Base-by-base conservation (phyloP, 129 eudicot genomes). In the Smallanthus sonchifolius region DNA sequence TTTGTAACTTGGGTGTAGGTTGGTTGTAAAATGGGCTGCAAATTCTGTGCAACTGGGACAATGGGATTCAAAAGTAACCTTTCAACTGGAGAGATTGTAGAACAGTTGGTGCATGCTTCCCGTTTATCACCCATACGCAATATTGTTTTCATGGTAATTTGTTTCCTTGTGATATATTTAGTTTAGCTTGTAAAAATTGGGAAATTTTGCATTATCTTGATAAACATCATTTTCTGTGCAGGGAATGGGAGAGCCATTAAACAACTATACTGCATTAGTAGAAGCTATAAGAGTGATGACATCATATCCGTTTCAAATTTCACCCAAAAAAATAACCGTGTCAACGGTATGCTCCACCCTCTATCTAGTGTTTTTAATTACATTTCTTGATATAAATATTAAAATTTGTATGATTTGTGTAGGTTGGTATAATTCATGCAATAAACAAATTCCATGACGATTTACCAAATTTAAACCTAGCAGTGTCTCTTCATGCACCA, bases 21-120 rank as follows among this genome's bases (percentile, higher is more conserved):
- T 84, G 99, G 99, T 14, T 95, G 99, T 84, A 95, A 95, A 80
- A 95, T 95, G 99, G 97, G 94, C 32, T 95, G 99, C 91, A 95
- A 40, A 38, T 95, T 95, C 72, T 95, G 99, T 85, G 99, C 99
- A 14, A 95, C 99, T 24, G 99, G 99, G 64, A 95, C 81, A 67
- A 95, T 95, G 99, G 99, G 99, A 42, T 95, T 95, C 72, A 95
- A 95, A 74, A 85, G 70, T 74, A 95, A 95, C 83, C 95, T 95
- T 40, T 82, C 97, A 15, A 55, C 97, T 37, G 99, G 99, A 69
- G 99, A 95, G 84, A 95, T 95, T 65, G 80, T 95, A 70, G 99
- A 95, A 70, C 99, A 95, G 59, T 79, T 95, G 66, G 97, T 91
- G 68, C 97, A 88, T 81, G 99, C 99, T 52, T 88, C 96, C 60